Percentiles rank a stretch among this genome's conserved stretches.
These are phyloP conservation scores for Scedosporium apiospermum DNA, from an alignment of 2,329 filamentous ascomycete genomes.

Conservation along the genomic window DNA sequence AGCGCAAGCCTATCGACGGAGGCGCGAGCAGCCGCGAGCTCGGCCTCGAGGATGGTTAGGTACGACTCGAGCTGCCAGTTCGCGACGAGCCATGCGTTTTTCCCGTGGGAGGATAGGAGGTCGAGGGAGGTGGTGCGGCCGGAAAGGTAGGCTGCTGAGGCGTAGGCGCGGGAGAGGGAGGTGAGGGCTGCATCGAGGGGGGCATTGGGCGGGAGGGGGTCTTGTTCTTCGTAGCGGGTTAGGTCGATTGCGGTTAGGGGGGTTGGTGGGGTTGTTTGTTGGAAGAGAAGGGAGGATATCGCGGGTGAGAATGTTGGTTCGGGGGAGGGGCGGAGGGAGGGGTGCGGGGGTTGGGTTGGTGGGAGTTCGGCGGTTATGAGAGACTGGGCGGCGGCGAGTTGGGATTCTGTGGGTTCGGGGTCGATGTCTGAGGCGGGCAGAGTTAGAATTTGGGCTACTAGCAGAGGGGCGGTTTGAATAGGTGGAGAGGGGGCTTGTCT, in stretches of 20 bases:
- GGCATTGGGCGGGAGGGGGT: constrained; percentile 29
- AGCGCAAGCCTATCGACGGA: constrained; percentile 67
- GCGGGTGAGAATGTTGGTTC: constrained; percentile 51
- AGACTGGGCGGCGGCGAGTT: constrained; percentile 56
- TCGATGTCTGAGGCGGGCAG: constrained; percentile 63
- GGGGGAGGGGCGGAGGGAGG: constrained; percentile 38
- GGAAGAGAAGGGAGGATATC: constrained; percentile 53
- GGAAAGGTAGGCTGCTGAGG: constrained; percentile 40
- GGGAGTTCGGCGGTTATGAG: constrained; percentile 61
- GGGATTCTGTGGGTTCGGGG: constrained; percentile 50
- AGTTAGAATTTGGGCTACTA: constrained; percentile 14
- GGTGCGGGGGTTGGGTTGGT: constrained; percentile 38
- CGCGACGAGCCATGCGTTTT: constrained; percentile 82
- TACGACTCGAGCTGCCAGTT: constrained; percentile 74
- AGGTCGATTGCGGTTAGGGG: constrained; percentile 61
- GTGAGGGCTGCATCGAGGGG: constrained; percentile 36
- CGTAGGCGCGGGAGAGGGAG: constrained; percentile 46
- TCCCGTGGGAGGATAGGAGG: constrained; percentile 72
- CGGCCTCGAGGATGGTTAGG: constrained; percentile 54
- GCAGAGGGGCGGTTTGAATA: not conserved
- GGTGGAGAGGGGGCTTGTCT: not conserved
- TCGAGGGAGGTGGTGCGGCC: constrained; percentile 48
- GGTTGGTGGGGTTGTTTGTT: constrained; percentile 34
- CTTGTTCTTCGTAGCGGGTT: constrained; percentile 70
- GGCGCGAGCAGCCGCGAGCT: constrained; percentile 57